Conservation (phyloP, 495 filamentous ascomycete species). For the Talaromyces liani region DNA sequence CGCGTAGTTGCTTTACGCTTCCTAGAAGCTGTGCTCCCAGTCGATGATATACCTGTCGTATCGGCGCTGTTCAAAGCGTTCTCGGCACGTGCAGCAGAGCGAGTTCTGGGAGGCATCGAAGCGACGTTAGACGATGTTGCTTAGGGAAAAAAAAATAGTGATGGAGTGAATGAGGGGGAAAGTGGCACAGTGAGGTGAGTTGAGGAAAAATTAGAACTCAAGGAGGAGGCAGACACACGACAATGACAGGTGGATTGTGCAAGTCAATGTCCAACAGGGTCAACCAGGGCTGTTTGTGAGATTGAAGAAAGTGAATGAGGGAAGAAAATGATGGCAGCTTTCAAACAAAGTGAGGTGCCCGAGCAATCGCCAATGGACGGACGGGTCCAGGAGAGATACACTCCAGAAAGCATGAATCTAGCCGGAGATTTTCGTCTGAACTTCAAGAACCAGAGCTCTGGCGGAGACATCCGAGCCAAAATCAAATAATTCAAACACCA, state of each 20-base stretch:
- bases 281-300: neutral
- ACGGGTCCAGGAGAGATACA: neutral
- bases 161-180: neutral
- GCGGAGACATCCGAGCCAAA: neutral
- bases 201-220: neutral
- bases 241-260: neutral
- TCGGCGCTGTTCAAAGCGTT: conserved; percentile 25
- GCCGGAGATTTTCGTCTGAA: neutral
- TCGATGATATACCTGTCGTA: conserved; percentile 23
- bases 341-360: neutral
- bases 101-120: conserved; percentile 82
- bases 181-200: neutral
- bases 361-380: neutral
- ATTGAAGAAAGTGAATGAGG: neutral
- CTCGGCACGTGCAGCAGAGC: conserved; percentile 65
- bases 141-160: neutral
- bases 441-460: neutral
- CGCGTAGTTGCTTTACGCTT: conserved; percentile 51
- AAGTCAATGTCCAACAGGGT: neutral
- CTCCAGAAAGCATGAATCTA: neutral
- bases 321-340: neutral
- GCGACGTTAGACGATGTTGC: conserved; percentile 11
- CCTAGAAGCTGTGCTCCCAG: conserved; percentile 35
- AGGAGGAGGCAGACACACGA: conserved; percentile 2
- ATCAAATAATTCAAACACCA: neutral